phyloP scores from a whole-genome alignment of 2,329 filamentous ascomycete species.

The Sporothrix humicola region DNA sequence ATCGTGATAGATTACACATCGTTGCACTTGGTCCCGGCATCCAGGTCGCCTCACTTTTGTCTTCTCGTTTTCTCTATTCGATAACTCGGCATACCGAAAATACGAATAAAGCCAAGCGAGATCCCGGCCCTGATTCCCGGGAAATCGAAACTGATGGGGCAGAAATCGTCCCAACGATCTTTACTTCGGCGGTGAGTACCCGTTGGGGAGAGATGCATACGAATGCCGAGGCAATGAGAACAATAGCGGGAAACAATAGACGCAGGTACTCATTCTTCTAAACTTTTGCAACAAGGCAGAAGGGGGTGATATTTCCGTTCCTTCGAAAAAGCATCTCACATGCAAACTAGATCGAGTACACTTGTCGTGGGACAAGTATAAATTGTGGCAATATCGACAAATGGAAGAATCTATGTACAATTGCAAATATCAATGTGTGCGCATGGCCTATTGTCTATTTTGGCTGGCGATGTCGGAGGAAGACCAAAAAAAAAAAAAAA shows the following conservation, averaged over 20 bases:
- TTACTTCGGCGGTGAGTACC: neutral
- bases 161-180: neutral
- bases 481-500: neutral
- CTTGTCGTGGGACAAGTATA: neutral
- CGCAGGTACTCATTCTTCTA: too few species aligned
- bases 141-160: neutral
- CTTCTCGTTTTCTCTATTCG: neutral
- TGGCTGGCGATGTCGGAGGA: neutral
- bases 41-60: neutral
- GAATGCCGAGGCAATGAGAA: neutral
- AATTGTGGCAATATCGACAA: neutral
- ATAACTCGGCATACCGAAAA: constrained; percentile 11
- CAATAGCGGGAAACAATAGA: too few species aligned
- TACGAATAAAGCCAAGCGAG: constrained; percentile 14
- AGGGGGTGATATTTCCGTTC: too few species aligned
- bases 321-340: too few species aligned
- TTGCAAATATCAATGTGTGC: too few species aligned
- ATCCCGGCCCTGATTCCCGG: too few species aligned
- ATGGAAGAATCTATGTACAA: too few species aligned
- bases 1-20: constrained; percentile 19
- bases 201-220: neutral
- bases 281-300: too few species aligned
- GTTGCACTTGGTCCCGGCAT: neutral
- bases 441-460: neutral
- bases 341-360: neutral